A percentile compares a stretch with the other conserved stretches of the same genome.
phyloP scores from a whole-genome alignment of 2,329 filamentous ascomycete genomes.

The Neofusicoccum umdonicola region DNA sequence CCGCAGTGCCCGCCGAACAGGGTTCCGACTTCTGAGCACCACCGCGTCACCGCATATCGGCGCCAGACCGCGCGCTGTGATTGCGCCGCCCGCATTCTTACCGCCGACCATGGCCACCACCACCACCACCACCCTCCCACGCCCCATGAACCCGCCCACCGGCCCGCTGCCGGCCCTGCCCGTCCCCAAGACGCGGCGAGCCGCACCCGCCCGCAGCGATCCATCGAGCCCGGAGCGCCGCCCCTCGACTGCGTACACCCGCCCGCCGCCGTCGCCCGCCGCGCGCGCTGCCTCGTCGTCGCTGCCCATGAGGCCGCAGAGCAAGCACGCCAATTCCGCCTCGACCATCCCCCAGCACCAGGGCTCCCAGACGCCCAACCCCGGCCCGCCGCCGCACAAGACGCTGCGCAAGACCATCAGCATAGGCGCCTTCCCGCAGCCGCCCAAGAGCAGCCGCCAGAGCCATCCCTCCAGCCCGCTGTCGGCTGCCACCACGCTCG shows the following conservation, averaged over 20 bases:
- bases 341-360: constrained; percentile 23
- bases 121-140: constrained; percentile 60
- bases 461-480: constrained; percentile 57
- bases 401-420: constrained; percentile 83
- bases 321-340: constrained; percentile 16
- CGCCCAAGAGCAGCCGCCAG: constrained; percentile 60
- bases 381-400: constrained; percentile 51
- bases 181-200: constrained; percentile 62
- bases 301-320: constrained; percentile 15
- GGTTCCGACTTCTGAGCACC: not conserved
- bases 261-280: constrained; percentile 1
- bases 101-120: constrained; percentile 5
- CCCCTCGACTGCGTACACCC: not conserved
- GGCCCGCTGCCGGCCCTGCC: constrained; percentile 73
- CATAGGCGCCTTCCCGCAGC: constrained; percentile 91
- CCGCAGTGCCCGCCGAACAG: not conserved
- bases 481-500: constrained; percentile 47
- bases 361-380: constrained; percentile 8
- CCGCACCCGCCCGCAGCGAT: constrained; percentile 41
- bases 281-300: constrained; percentile 16
- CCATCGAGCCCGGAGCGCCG: constrained; percentile 44
- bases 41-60: constrained; percentile 9
- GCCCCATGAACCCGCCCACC: constrained; percentile 66
- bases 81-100: constrained; percentile 5
- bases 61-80: constrained; percentile 10